These are phyloP conservation scores for Neocatenulostroma microsporum DNA, from an alignment of 2,329 filamentous ascomycete species.

Conservation along the genomic window DNA sequence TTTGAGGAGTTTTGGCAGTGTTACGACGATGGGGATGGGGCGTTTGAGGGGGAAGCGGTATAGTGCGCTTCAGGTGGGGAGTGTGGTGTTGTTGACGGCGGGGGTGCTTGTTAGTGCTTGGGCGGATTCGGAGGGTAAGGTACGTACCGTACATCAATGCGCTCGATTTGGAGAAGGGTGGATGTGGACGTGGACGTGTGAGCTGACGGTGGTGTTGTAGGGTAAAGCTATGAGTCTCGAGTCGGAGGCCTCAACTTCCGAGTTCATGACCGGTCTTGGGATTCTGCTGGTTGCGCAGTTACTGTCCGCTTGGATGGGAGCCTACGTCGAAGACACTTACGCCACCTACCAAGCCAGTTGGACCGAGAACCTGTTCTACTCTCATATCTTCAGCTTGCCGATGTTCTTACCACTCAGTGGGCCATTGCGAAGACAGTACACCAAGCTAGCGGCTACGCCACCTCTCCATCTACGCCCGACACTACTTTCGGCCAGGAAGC, in stretches of 20 bases:
- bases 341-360: conserved; percentile 77
- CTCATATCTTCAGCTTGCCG: conserved; percentile 65
- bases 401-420: conserved; percentile 67
- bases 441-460: conserved; percentile 55
- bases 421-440: conserved; percentile 57
- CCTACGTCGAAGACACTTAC: conserved; percentile 91
- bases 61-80: conserved; percentile 67
- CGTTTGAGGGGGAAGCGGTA: conserved; percentile 80
- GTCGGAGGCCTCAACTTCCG: conserved; percentile 32
- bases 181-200: conserved; percentile 3
- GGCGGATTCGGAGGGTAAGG: conserved; percentile 82
- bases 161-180: neutral
- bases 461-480: conserved; percentile 43
- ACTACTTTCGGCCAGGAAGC: neutral
- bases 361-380: conserved; percentile 96
- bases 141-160: conserved; percentile 29
- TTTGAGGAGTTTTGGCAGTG: conserved; percentile 85
- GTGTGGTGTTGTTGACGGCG: conserved; percentile 73
- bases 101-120: conserved; percentile 84
- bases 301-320: conserved; percentile 85
- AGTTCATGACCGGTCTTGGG: conserved; percentile 62
- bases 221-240: conserved; percentile 37
- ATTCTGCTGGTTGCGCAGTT: conserved; percentile 84
- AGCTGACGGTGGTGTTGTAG: conserved; percentile 24
- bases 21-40: conserved; percentile 90